These are phyloP conservation scores for Cenchrus purpureus DNA, from an alignment of 176 grass and related monocot genomes.

Conservation along the genomic window DNA sequence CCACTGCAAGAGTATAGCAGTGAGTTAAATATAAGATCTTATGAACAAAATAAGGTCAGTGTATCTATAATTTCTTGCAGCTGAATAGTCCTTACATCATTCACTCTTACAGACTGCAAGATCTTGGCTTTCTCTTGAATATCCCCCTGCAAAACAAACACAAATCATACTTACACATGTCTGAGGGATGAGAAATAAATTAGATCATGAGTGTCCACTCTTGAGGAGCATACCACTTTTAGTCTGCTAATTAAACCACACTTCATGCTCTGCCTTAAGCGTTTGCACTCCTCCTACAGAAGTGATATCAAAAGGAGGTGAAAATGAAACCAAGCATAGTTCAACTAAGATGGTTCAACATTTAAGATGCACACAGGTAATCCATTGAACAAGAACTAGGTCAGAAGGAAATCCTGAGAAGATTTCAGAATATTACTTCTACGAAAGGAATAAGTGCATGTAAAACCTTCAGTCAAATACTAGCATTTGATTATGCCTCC, in stretches of 20 bases:
- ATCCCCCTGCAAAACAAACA: slow-evolving; percentile 64
- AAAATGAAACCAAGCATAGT: slow-evolving; percentile 21
- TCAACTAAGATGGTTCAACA: not conserved
- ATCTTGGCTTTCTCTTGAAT: slow-evolving; percentile 75
- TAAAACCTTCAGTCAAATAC: not conserved
- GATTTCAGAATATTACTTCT: not conserved
- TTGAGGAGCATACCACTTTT: slow-evolving; percentile 83
- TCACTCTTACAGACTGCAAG: slow-evolving; percentile 86
- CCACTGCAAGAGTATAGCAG: slow-evolving; percentile 55
- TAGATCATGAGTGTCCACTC: slow-evolving; percentile 36
- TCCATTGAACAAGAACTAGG: not conserved
- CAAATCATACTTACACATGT: slow-evolving; percentile 46
- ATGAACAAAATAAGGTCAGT: slow-evolving; percentile 17
- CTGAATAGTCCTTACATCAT: slow-evolving; percentile 62
- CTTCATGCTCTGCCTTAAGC: slow-evolving; percentile 92
- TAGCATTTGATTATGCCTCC: no score
- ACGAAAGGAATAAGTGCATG: slow-evolving; percentile 14
- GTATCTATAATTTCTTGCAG: slow-evolving; percentile 30
- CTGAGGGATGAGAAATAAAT: slow-evolving; percentile 25
- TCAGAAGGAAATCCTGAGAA: not conserved
- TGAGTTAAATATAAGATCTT: slow-evolving; percentile 36
- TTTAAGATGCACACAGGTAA: not conserved
- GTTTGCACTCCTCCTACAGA: slow-evolving; percentile 92
- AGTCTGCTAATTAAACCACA: slow-evolving; percentile 69
- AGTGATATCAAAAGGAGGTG: slow-evolving; percentile 36